Evolutionary conservation across 257 asterid genomes (phyloP).

Genomic region (Nicotiana tabacum): DNA sequence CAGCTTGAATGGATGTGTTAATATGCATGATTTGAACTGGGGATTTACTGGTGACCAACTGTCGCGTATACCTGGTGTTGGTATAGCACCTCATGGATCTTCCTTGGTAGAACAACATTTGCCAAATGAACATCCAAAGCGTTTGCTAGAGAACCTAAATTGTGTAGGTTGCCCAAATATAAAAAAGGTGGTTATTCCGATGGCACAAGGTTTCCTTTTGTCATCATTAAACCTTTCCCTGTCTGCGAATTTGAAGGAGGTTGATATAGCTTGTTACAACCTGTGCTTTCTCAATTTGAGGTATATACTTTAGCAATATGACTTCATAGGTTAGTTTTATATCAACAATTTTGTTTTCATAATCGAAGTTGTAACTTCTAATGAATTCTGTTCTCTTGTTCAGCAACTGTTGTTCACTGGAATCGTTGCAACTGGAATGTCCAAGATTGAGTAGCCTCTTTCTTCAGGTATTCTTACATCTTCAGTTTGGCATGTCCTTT

Average conservation of each 20-base stretch:
- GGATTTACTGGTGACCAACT: slow-evolving; percentile 30
- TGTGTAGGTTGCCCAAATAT: slow-evolving; percentile 96
- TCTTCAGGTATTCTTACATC: slow-evolving; percentile 65
- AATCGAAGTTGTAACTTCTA: slow-evolving; percentile 1
- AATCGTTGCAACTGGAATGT: slow-evolving; percentile 78
- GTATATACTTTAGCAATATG: slow-evolving; percentile 31
- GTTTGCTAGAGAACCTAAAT: slow-evolving; percentile 74
- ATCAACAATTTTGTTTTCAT: neutral
- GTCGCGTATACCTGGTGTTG: slow-evolving; percentile 25
- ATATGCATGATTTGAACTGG: slow-evolving; percentile 97
- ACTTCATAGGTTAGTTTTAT: neutral
- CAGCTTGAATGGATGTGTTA: slow-evolving; percentile 86
- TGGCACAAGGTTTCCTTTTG: slow-evolving; percentile 70
- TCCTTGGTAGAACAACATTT: slow-evolving; percentile 19
- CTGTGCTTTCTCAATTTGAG: slow-evolving; percentile 82
- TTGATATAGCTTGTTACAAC: slow-evolving; percentile 77
- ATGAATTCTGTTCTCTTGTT: slow-evolving; percentile 13
- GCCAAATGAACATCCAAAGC: slow-evolving; percentile 33
- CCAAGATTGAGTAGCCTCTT: slow-evolving; percentile 89
- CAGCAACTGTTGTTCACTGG: slow-evolving; percentile 93
- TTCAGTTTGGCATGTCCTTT: neutral
- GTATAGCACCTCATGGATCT: slow-evolving; percentile 19
- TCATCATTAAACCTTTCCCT: slow-evolving; percentile 78
- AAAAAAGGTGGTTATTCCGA: slow-evolving; percentile 77
- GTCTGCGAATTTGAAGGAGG: slow-evolving; percentile 88